Evolutionary conservation across 2,329 filamentous ascomycete genomes (phyloP).

Genomic region (Dendryphion nanum): DNA sequence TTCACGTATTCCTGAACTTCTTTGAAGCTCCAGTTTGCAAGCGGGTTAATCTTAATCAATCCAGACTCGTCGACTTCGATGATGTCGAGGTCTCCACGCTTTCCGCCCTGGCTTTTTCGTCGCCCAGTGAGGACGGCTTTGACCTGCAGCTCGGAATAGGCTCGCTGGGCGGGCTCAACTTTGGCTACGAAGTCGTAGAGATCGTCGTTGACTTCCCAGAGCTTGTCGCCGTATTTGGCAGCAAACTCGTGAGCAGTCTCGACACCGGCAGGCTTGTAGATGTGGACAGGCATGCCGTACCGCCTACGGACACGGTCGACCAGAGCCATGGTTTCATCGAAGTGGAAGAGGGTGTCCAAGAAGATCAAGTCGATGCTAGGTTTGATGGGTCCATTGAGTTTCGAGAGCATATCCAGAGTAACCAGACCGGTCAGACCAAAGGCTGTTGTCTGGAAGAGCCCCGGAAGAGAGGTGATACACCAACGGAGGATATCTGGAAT

Average conservation of each 20-base stretch:
- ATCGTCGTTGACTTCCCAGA: constrained; percentile 85
- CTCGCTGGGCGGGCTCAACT: constrained; percentile 91
- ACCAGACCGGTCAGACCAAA: constrained; percentile 53
- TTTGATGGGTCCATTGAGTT: constrained; percentile 63
- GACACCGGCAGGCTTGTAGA: constrained; percentile 81
- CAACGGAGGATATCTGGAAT: constrained; percentile 88
- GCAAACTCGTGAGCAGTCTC: constrained; percentile 76
- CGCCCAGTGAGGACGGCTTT: constrained; percentile 90
- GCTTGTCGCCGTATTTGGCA: constrained; percentile 71
- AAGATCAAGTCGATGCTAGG: constrained; percentile 53
- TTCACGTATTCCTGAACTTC: constrained; percentile 87
- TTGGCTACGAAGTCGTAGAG: constrained; percentile 97
- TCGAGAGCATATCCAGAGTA: constrained; percentile 67
- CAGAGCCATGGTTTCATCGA: constrained; percentile 51
- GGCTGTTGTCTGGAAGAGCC: constrained; percentile 63
- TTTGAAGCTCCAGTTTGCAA: constrained; percentile 90
- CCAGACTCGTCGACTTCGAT: constrained; percentile 90
- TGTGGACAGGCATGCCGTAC: constrained; percentile 80
- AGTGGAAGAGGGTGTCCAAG: constrained; percentile 55
- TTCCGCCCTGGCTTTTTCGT: constrained; percentile 86
- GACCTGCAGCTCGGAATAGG: constrained; percentile 83
- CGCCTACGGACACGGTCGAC: constrained; percentile 67
- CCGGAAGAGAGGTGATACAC: constrained; percentile 86
- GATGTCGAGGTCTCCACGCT: constrained; percentile 85
- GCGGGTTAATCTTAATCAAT: constrained; percentile 94